These are phyloP conservation scores for Torulaspora gathmanii DNA, from an alignment of 805 yeast species.

Conservation along the genomic window DNA sequence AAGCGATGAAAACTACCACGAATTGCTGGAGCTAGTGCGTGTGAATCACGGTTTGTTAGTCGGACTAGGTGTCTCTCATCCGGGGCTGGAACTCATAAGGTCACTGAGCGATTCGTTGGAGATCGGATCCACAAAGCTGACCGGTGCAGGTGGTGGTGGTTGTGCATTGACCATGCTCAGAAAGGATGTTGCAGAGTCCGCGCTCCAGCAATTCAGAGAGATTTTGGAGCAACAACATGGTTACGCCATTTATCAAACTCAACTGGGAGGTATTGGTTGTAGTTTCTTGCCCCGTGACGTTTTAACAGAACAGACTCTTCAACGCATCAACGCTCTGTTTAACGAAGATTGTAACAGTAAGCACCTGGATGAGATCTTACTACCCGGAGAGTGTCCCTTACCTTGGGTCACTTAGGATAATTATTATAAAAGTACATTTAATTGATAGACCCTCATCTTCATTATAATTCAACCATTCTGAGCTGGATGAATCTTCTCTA, in stretches of 20 bases:
- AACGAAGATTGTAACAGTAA: slow-evolving; percentile 11
- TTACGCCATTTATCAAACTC: slow-evolving; percentile 71
- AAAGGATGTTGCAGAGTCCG: slow-evolving; percentile 38
- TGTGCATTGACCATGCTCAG: slow-evolving; percentile 85
- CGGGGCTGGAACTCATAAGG: slow-evolving; percentile 74
- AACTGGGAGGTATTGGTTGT: slow-evolving; percentile 89
- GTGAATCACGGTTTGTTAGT: slow-evolving; percentile 85
- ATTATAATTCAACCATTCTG: neutral
- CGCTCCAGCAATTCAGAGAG: slow-evolving; percentile 33
- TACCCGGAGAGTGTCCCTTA: slow-evolving; percentile 17
- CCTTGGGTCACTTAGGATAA: slow-evolving; percentile 15
- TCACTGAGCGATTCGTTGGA: slow-evolving; percentile 55
- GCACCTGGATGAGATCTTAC: slow-evolving; percentile 14
- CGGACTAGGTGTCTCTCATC: slow-evolving; percentile 88
- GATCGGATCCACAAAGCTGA: slow-evolving; percentile 85
- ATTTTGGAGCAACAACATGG: slow-evolving; percentile 42
- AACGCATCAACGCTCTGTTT: slow-evolving; percentile 13
- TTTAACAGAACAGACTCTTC: slow-evolving; percentile 8
- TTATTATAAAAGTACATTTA: neutral
- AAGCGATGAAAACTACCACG: slow-evolving; percentile 38
- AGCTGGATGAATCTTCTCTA: neutral
- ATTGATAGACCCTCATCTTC: slow-evolving; percentile 1
- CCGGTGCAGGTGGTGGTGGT: slow-evolving; percentile 99
- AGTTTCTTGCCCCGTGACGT: slow-evolving; percentile 28
- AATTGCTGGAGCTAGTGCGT: slow-evolving; percentile 57